Evolutionary conservation across 306 rosid species (phyloP).

Genomic region (Vigna trinervia): DNA sequence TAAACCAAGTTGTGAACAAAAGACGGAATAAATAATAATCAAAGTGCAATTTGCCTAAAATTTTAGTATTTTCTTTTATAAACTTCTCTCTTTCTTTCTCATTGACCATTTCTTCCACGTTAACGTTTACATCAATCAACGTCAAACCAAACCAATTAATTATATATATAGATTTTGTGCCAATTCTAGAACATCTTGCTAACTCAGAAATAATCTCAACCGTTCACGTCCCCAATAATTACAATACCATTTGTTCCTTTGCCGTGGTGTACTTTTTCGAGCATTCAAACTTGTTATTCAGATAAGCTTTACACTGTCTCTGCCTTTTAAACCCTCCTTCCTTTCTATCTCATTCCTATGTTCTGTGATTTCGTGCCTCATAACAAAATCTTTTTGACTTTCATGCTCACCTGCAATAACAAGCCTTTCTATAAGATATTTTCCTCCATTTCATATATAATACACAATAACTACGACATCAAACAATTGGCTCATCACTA

Average conservation of each 20-base stretch:
- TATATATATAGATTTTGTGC: neutral
- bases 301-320: slow-evolving; percentile 14
- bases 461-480: neutral
- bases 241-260: neutral
- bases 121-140: neutral
- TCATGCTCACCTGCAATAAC: slow-evolving; percentile 18
- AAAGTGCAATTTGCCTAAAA: slow-evolving; percentile 36
- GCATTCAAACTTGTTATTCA: slow-evolving; percentile 16
- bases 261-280: neutral
- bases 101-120: slow-evolving; percentile 38
- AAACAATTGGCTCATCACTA: neutral
- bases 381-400: slow-evolving; percentile 18
- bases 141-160: slow-evolving; percentile 20
- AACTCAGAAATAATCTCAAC: slow-evolving; percentile 30
- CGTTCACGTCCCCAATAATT: slow-evolving; percentile 5
- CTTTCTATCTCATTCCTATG: slow-evolving; percentile 5
- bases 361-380: neutral
- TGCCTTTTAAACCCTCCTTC: slow-evolving; percentile 21
- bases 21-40: neutral
- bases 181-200: neutral
- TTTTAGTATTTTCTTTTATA: neutral
- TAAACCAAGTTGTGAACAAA: slow-evolving; percentile 22
- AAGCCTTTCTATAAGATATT: slow-evolving; percentile 7
- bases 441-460: neutral
- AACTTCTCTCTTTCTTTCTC: slow-evolving; percentile 10